A percentile compares a stretch with the other conserved stretches of the same genome.
Conservation (phyloP, 352 stramenopile species). For the Phytophthora hybrid region DNA sequence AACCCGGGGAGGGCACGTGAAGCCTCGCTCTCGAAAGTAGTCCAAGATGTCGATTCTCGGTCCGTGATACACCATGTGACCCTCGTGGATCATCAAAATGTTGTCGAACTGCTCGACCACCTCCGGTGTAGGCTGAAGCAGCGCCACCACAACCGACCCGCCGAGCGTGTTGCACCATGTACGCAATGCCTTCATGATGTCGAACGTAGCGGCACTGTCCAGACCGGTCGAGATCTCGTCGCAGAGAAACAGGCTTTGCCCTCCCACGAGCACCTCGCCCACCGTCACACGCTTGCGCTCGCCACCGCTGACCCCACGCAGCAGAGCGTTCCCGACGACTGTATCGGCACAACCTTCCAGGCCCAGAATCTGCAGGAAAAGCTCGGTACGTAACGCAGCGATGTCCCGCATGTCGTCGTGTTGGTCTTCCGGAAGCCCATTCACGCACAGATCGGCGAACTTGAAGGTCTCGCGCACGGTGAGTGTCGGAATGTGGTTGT, state of each 20-base stretch:
- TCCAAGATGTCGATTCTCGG: slow-evolving; percentile 66
- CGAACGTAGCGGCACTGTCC: slow-evolving; percentile 61
- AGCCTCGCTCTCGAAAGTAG: slow-evolving; percentile 90
- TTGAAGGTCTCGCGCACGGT: slow-evolving; percentile 43
- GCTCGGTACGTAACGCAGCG: slow-evolving; percentile 64
- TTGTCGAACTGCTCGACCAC: slow-evolving; percentile 96
- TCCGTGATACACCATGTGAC: slow-evolving; percentile 94
- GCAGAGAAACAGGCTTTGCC: slow-evolving; percentile 74
- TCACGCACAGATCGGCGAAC: slow-evolving; percentile 47
- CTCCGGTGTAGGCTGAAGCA: slow-evolving; percentile 81
- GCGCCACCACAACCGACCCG: slow-evolving; percentile 46
- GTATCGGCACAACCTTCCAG: slow-evolving; percentile 91
- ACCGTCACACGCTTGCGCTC: slow-evolving; percentile 90
- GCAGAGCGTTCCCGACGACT: slow-evolving; percentile 89
- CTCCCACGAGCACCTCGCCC: slow-evolving; percentile 59
- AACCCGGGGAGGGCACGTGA: slow-evolving; percentile 65
- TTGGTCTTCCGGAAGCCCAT: slow-evolving; percentile 56
- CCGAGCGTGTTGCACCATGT: slow-evolving; percentile 50
- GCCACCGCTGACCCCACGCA: slow-evolving; percentile 92
- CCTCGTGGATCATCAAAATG: slow-evolving; percentile 94
- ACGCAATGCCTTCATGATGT: slow-evolving; percentile 64
- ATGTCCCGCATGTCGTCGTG: slow-evolving; percentile 79
- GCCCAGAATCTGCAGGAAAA: slow-evolving; percentile 86
- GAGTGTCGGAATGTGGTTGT: slow-evolving; percentile 41
- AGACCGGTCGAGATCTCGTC: slow-evolving; percentile 79